These are phyloP conservation scores for Brassica hybrid DNA, from an alignment of 441 rosid genomes.

Conservation along the genomic window DNA sequence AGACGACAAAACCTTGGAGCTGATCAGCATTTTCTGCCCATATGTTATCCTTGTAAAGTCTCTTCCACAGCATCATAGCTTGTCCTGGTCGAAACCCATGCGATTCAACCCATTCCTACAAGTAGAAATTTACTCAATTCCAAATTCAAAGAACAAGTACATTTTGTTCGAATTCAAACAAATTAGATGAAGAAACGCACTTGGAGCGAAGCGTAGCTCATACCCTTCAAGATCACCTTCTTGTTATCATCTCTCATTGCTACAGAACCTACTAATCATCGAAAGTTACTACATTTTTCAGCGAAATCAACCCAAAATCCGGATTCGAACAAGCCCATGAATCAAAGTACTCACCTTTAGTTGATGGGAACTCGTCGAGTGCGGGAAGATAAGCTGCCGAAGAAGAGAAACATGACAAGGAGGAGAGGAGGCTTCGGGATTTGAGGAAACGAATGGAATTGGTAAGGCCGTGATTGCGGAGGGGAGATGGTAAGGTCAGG, in stretches of 20 bases:
- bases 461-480: slow-evolving; percentile 15
- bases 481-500: slow-evolving; percentile 13
- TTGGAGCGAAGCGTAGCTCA: slow-evolving; percentile 70
- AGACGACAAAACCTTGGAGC: slow-evolving; percentile 69
- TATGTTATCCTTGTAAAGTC: slow-evolving; percentile 66
- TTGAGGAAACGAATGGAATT: slow-evolving; percentile 33
- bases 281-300: neutral
- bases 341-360: slow-evolving; percentile 33
- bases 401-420: slow-evolving; percentile 29
- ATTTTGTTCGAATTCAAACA: neutral
- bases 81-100: slow-evolving; percentile 89
- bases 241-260: slow-evolving; percentile 32
- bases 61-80: slow-evolving; percentile 95
- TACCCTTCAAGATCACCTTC: slow-evolving; percentile 71
- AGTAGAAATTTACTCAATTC: neutral
- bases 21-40: slow-evolving; percentile 73
- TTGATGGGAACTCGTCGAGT: slow-evolving; percentile 38
- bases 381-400: slow-evolving; percentile 44
- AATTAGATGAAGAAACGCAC: slow-evolving; percentile 42
- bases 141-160: neutral
- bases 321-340: neutral
- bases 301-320: neutral
- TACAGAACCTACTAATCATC: neutral
- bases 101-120: slow-evolving; percentile 83
- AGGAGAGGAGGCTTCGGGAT: slow-evolving; percentile 28